Percentiles rank a stretch among this genome's conserved stretches.
These are phyloP conservation scores for Gossypium davidsonii DNA, from an alignment of 441 rosid species.

Conservation along the genomic window DNA sequence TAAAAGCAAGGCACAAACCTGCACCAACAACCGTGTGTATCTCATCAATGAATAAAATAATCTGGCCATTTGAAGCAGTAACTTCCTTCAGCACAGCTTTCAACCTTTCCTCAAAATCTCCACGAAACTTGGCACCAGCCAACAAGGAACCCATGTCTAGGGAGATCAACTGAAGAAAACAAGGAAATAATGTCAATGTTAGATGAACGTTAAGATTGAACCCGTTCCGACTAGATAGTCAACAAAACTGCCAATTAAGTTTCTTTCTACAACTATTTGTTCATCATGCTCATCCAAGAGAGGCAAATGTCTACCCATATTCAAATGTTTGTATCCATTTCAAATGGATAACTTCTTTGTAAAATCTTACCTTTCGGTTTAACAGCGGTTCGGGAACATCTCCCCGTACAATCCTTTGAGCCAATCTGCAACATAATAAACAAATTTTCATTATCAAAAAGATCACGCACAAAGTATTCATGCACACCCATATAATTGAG, in stretches of 20 bases:
- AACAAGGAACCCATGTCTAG: constrained; percentile 55
- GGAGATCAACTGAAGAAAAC: constrained; percentile 42
- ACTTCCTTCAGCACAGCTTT: constrained; percentile 68
- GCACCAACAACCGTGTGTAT: constrained; percentile 64
- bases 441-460: background rate
- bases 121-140: constrained; percentile 60
- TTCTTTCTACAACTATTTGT: background rate
- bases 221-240: background rate
- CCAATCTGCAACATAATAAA: constrained; percentile 40
- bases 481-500: background rate
- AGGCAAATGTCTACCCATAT: background rate
- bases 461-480: background rate
- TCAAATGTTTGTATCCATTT: background rate
- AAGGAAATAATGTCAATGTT: background rate
- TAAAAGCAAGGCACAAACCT: constrained; percentile 28
- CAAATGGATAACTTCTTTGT: background rate
- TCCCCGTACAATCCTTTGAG: constrained; percentile 65
- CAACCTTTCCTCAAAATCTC: constrained; percentile 64
- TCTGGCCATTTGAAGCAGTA: constrained; percentile 54
- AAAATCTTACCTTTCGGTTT: constrained; percentile 58
- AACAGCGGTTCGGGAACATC: constrained; percentile 75
- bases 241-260: background rate
- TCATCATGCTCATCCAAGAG: background rate
- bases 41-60: constrained; percentile 53
- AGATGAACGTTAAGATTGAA: background rate